Conservation (phyloP, 768 basidiomycete species). For the Daedalea quercina region DNA sequence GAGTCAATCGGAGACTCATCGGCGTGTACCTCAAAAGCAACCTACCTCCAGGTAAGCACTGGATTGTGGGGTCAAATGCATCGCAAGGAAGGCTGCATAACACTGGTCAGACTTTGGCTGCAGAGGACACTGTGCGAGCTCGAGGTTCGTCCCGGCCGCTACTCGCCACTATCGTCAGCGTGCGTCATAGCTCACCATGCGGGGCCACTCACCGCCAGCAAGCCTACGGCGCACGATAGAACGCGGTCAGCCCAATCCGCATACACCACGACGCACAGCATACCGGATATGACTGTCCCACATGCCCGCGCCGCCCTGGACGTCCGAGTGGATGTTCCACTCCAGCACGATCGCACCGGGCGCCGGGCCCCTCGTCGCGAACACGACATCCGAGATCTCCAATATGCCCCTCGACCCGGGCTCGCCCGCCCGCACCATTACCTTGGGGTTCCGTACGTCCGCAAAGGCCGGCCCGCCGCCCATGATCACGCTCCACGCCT, state of each 20-base stretch:
- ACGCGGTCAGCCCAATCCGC: background rate
- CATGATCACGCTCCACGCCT: conserved; percentile 45
- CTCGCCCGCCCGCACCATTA: conserved; percentile 36
- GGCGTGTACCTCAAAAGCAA: background rate
- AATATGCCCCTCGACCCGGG: conserved; percentile 30
- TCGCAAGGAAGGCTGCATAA: conserved; percentile 55
- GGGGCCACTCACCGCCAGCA: conserved; percentile 23
- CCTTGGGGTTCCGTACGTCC: conserved; percentile 31
- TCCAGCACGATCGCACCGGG: conserved; percentile 61
- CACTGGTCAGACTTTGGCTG: conserved; percentile 33
- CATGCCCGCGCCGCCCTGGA: conserved; percentile 45
- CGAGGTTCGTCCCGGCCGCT: conserved; percentile 27
- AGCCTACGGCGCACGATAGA: conserved; percentile 1
- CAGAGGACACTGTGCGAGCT: conserved; percentile 27
- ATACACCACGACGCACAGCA: background rate
- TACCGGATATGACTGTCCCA: conserved; percentile 43
- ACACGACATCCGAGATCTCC: conserved; percentile 41
- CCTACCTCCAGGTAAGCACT: conserved; percentile 52
- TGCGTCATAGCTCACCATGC: background rate
- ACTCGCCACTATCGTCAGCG: background rate
- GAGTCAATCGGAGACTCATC: background rate
- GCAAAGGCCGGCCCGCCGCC: conserved; percentile 37
- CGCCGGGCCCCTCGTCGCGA: conserved; percentile 37
- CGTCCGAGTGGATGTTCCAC: conserved; percentile 41
- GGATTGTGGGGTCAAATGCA: conserved; percentile 44